Conservation (phyloP, 2,329 filamentous ascomycete species). For the Claviceps sorghi region DNA sequence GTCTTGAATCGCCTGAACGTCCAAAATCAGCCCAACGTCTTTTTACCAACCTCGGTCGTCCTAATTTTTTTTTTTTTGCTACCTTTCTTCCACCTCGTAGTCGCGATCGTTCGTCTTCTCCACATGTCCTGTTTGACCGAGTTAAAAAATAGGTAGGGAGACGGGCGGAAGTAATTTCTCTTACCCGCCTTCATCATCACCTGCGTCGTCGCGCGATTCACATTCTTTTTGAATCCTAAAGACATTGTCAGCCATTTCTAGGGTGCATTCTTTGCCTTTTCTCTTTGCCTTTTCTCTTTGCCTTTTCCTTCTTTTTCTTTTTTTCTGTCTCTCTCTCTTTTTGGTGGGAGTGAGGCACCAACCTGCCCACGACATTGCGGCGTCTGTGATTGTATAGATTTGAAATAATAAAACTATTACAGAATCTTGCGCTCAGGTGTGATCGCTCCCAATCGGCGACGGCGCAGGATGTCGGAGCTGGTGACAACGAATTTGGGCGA, state of each 20-base stretch:
- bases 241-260: constrained; percentile 17
- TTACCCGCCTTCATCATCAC: constrained; percentile 98
- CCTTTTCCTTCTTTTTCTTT: not conserved
- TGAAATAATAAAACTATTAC: not conserved
- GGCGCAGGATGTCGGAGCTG: not conserved
- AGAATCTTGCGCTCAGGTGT: not conserved
- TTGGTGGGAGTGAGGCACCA: constrained; percentile 7
- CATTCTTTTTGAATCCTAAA: constrained; percentile 62
- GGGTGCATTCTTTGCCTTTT: too few relatives aligned
- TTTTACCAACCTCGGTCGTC: not conserved
- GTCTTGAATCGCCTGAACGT: constrained; percentile 74
- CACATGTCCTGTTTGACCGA: constrained; percentile 55
- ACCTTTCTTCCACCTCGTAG: constrained; percentile 95
- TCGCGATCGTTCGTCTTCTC: constrained; percentile 98
- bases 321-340: not conserved
- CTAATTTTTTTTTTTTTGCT: constrained; percentile 5
- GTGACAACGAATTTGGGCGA: not conserved
- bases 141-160: not conserved
- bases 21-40: constrained; percentile 9
- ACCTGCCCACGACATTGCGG: constrained; percentile 60
- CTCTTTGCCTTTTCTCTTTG: not conserved
- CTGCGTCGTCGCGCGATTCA: constrained; percentile 97
- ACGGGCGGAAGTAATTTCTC: constrained; percentile 10
- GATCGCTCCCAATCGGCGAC: not conserved
- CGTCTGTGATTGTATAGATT: constrained; percentile 8